Evolutionary conservation across 768 basidiomycete species (phyloP).

Genomic region (Dentipellis sp.): DNA sequence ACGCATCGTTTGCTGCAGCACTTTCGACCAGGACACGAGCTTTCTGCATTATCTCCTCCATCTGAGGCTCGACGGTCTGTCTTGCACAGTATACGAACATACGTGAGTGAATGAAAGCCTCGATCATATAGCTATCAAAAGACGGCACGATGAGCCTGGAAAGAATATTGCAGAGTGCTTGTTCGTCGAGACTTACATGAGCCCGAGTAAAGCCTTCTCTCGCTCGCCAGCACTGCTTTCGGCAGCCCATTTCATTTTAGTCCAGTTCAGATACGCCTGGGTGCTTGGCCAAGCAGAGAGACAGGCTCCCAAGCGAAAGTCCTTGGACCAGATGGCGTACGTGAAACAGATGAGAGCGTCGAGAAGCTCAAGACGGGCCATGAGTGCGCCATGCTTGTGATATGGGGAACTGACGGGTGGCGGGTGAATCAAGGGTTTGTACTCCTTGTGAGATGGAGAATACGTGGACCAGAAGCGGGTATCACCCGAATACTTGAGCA

Average conservation of each 20-base stretch:
- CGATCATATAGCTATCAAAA: conserved; percentile 60
- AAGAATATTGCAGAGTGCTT: conserved; percentile 16
- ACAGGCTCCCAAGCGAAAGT: conserved; percentile 48
- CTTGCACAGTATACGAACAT: conserved; percentile 34
- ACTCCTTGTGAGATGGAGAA: conserved; percentile 53
- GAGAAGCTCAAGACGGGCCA: conserved; percentile 70
- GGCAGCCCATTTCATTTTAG: conserved; percentile 56
- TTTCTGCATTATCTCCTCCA: conserved; percentile 14
- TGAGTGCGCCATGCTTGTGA: conserved; percentile 65
- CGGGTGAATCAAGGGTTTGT: conserved; percentile 51
- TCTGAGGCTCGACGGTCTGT: conserved; percentile 15
- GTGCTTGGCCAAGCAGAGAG: conserved; percentile 59
- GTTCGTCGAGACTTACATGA: conserved; percentile 51
- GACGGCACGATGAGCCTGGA: conserved; percentile 21
- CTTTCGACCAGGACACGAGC: conserved; percentile 15
- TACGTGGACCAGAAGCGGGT: conserved; percentile 71
- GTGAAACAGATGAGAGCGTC: conserved; percentile 81
- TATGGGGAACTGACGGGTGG: conserved; percentile 60
- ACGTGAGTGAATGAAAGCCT: conserved; percentile 59
- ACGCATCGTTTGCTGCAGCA: conserved; percentile 7
- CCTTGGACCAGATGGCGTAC: conserved; percentile 76
- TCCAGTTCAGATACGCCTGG: conserved; percentile 61
- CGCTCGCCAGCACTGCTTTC: conserved; percentile 35
- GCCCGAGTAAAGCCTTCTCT: conserved; percentile 58
- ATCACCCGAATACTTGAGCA: conserved; percentile 80